Percentiles rank a stretch among this genome's conserved stretches.
Evolutionary conservation across 768 basidiomycete genomes (phyloP).

Genomic region (Omphalotus guepiniiformis): DNA sequence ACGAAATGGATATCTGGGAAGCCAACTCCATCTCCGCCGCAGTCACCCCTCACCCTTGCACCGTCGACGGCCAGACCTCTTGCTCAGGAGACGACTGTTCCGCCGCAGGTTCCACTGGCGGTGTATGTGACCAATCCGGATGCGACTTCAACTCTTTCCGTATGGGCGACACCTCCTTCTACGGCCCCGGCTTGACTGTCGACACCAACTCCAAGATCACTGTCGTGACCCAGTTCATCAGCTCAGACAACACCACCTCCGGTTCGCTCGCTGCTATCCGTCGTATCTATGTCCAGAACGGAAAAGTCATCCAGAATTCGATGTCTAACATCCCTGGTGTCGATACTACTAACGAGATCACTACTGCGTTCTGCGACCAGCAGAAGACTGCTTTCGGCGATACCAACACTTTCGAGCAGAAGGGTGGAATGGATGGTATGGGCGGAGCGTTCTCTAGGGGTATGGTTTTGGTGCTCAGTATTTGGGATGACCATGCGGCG

Average conservation of each 20-base stretch:
- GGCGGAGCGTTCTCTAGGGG: constrained; percentile 24
- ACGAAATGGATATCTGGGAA: constrained; percentile 44
- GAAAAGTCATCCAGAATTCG: constrained; percentile 36
- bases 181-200: constrained; percentile 34
- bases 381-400: constrained; percentile 32
- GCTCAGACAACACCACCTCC: constrained; percentile 30
- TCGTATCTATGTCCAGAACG: constrained; percentile 40
- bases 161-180: constrained; percentile 38
- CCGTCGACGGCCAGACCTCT: constrained; percentile 27
- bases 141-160: constrained; percentile 49
- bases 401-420: constrained; percentile 28
- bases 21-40: constrained; percentile 38
- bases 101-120: constrained; percentile 21
- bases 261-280: constrained; percentile 37
- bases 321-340: constrained; percentile 31
- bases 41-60: constrained; percentile 38
- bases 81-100: constrained; percentile 32
- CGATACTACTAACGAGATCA: constrained; percentile 30
- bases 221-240: constrained; percentile 42
- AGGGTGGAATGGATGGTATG: constrained; percentile 27
- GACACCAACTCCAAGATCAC: constrained; percentile 37
- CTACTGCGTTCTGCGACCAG: constrained; percentile 33
- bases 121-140: constrained; percentile 39
- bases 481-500: constrained; percentile 32
- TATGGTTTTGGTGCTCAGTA: constrained; percentile 29